Conservation (phyloP, 1,284 basidiomycete species). For the Exobasidium cylindrosporum region DNA sequence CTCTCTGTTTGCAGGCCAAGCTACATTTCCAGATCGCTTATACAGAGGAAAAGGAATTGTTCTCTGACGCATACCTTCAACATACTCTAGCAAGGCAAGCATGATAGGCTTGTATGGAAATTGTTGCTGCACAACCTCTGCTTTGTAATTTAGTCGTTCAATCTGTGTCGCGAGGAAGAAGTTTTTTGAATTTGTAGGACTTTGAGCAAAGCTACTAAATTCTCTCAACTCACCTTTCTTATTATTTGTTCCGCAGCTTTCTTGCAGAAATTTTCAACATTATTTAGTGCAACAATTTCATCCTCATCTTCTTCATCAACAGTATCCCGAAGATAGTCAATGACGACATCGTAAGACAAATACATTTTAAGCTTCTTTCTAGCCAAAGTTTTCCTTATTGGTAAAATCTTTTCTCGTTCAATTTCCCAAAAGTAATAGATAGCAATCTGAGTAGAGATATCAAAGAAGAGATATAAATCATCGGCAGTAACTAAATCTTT, state of each 20-base stretch:
- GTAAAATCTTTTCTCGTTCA: too few species aligned
- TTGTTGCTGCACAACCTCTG: background rate
- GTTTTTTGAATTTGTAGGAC: too few species aligned
- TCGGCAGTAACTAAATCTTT: constrained; percentile 21
- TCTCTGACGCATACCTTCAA: background rate
- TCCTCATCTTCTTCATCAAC: background rate
- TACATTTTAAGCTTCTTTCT: too few species aligned
- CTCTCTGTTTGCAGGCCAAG: too few species aligned
- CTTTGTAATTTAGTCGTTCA: too few species aligned
- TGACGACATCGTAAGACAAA: too few species aligned
- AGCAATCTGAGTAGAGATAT: constrained; percentile 39
- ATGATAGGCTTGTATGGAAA: background rate
- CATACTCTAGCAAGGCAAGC: background rate
- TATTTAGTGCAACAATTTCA: background rate
- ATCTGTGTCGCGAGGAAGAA: too few species aligned
- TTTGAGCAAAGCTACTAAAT: too few species aligned
- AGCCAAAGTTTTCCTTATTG: background rate
- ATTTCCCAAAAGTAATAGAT: background rate
- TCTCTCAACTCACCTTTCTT: background rate
- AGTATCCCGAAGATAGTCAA: too few species aligned
- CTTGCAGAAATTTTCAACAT: background rate
- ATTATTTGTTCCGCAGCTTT: background rate
- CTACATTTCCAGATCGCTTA: too few species aligned
- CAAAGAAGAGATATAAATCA: constrained; percentile 34
- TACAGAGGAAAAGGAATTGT: too few species aligned